Conservation (phyloP, 1,139 yeast genomes). For the Entelexis sorbosivorans region DNA sequence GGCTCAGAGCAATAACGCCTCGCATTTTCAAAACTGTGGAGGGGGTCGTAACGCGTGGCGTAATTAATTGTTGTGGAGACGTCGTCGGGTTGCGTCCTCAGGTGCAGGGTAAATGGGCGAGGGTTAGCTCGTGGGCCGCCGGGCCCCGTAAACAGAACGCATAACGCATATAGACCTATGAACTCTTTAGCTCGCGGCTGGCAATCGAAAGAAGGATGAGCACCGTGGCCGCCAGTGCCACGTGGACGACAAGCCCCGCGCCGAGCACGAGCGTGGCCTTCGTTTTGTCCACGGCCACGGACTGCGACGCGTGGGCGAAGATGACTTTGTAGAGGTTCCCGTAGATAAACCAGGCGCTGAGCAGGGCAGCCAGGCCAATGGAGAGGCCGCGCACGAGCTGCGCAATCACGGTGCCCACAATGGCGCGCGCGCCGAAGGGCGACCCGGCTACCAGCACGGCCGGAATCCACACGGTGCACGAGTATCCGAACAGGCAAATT, state of each 20-base stretch:
- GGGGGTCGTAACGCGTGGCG: no score
- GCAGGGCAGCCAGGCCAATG: conserved; percentile 31
- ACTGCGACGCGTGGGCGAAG: conserved; percentile 25
- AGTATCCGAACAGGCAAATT: conserved; percentile 63
- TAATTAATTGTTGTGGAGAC: no score
- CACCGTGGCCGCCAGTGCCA: conserved; percentile 30
- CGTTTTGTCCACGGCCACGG: conserved; percentile 26
- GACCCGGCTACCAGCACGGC: conserved; percentile 43
- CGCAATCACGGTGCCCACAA: conserved; percentile 30
- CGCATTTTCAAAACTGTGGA: background rate
- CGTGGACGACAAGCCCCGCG: conserved; percentile 30
- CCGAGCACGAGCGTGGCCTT: conserved; percentile 29
- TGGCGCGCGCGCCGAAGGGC: conserved; percentile 27
- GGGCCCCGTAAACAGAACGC: no score
- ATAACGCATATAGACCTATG: background rate
- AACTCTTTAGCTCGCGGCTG: conserved; percentile 3
- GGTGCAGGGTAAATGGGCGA: no score
- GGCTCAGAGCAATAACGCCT: background rate
- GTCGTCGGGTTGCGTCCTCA: no score
- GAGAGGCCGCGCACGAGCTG: conserved; percentile 33
- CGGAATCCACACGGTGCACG: conserved; percentile 59
- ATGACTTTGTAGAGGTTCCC: conserved; percentile 31
- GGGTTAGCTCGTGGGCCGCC: background rate
- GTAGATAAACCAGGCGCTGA: conserved; percentile 32
- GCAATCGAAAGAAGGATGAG: conserved; percentile 8